Conservation (phyloP, 108 stramenopile species). For the Discostella pseudostelligera region DNA sequence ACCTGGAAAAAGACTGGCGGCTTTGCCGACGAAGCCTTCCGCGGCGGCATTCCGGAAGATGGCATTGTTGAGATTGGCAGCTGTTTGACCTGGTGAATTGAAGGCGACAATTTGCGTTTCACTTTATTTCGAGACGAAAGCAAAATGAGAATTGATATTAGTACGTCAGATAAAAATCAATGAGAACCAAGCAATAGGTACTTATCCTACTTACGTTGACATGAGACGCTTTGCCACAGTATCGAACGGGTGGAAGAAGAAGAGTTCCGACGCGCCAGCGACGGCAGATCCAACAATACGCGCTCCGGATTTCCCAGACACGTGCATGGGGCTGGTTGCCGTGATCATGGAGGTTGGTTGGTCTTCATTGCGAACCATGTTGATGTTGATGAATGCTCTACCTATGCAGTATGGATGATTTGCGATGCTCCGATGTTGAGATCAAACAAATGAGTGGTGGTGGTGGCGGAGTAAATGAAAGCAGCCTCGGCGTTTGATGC, state of each 20-base stretch:
- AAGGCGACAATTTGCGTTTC: slow-evolving; percentile 46
- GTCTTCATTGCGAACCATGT: neutral
- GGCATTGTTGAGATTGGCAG: slow-evolving; percentile 51
- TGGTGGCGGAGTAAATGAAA: too few relatives aligned
- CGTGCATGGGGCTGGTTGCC: slow-evolving; percentile 33
- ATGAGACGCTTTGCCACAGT: slow-evolving; percentile 62
- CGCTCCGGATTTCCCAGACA: slow-evolving; percentile 35
- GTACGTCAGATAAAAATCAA: neutral
- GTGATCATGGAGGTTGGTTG: slow-evolving; percentile 8
- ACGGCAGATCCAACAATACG: slow-evolving; percentile 56
- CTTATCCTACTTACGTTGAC: slow-evolving; percentile 8
- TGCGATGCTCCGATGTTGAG: too few relatives aligned
- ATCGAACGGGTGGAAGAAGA: slow-evolving; percentile 68
- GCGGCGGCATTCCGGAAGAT: slow-evolving; percentile 54
- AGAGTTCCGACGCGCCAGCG: slow-evolving; percentile 55
- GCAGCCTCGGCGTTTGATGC: too few relatives aligned
- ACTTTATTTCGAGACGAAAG: slow-evolving; percentile 45
- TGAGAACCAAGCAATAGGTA: neutral
- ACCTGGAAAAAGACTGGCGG: slow-evolving; percentile 69
- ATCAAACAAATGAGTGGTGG: too few relatives aligned
- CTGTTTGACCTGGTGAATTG: slow-evolving; percentile 42
- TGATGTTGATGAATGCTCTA: too few relatives aligned
- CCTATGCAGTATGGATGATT: too few relatives aligned
- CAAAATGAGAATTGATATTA: slow-evolving; percentile 26
- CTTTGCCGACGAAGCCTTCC: slow-evolving; percentile 43